Conservation (phyloP, 2,329 filamentous ascomycete species). For the Penicillium sp. region DNA sequence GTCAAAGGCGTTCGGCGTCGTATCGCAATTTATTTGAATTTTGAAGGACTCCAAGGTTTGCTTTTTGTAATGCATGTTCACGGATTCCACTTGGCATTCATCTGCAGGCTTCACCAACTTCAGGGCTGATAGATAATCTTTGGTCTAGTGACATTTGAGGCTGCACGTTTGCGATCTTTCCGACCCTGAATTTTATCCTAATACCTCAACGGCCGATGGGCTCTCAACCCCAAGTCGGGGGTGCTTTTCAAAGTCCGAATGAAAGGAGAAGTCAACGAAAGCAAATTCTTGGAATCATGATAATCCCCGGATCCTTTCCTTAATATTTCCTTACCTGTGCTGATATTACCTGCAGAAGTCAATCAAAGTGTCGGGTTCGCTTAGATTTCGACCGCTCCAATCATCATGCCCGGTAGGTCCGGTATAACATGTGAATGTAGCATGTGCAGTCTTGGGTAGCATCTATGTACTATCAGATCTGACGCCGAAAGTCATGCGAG, state of each 20-base stretch:
- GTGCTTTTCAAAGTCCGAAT: neutral
- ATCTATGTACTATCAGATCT: neutral
- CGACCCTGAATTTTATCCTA: too few relatives aligned
- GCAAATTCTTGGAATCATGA: neutral
- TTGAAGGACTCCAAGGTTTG: too few relatives aligned
- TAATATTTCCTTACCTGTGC: neutral
- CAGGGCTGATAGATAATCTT: too few relatives aligned
- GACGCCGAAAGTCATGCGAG: neutral
- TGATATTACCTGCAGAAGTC: neutral
- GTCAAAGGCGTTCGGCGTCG: too few relatives aligned
- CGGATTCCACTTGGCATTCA: too few relatives aligned
- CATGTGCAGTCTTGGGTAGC: neutral
- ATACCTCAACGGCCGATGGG: too few relatives aligned
- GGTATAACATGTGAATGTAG: neutral
- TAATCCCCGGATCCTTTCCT: neutral
- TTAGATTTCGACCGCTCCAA: neutral
- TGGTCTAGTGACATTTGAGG: too few relatives aligned
- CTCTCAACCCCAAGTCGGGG: neutral
- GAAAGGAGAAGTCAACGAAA: neutral
- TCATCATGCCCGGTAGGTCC: neutral
- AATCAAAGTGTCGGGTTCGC: neutral
- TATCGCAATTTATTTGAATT: too few relatives aligned
- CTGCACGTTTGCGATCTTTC: too few relatives aligned
- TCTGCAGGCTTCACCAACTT: too few relatives aligned
- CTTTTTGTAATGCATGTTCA: too few relatives aligned